Evolutionary conservation across 1,139 yeast genomes (phyloP).

Genomic region (Kodamaea arcana): DNA sequence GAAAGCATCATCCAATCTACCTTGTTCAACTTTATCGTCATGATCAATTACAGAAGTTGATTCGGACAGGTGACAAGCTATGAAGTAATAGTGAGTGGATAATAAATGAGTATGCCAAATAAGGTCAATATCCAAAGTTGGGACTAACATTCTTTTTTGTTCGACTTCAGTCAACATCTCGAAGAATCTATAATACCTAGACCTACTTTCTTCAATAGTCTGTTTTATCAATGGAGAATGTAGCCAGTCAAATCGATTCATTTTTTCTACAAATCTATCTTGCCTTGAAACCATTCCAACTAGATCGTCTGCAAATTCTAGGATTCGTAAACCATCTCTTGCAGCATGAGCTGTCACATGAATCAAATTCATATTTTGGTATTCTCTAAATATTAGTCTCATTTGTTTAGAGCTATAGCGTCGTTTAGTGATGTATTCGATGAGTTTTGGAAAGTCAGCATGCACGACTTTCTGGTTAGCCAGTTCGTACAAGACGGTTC

Average conservation of each 20-base stretch:
- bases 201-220: conserved; percentile 17
- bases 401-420: conserved; percentile 1
- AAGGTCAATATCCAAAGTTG: conserved; percentile 34
- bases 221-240: conserved; percentile 17
- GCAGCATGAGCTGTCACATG: not conserved
- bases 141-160: conserved; percentile 16
- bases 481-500: not conserved
- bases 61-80: conserved; percentile 11
- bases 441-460: not conserved
- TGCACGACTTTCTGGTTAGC: not conserved
- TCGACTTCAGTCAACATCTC: conserved; percentile 13
- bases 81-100: conserved; percentile 18
- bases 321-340: conserved; percentile 1
- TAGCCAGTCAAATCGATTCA: conserved; percentile 29
- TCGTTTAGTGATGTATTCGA: not conserved
- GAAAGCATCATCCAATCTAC: conserved; percentile 17
- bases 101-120: conserved; percentile 37
- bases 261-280: conserved; percentile 26
- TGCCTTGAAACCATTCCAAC: conserved; percentile 31
- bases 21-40: conserved; percentile 24
- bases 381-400: not conserved
- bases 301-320: conserved; percentile 24
- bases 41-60: conserved; percentile 19
- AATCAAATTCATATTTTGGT: not conserved
- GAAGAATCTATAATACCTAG: conserved; percentile 25